Percentiles rank a stretch among this genome's conserved stretches.
These are phyloP conservation scores for Phenoliferia sp. DNA, from an alignment of 1,284 basidiomycete species.

Conservation along the genomic window DNA sequence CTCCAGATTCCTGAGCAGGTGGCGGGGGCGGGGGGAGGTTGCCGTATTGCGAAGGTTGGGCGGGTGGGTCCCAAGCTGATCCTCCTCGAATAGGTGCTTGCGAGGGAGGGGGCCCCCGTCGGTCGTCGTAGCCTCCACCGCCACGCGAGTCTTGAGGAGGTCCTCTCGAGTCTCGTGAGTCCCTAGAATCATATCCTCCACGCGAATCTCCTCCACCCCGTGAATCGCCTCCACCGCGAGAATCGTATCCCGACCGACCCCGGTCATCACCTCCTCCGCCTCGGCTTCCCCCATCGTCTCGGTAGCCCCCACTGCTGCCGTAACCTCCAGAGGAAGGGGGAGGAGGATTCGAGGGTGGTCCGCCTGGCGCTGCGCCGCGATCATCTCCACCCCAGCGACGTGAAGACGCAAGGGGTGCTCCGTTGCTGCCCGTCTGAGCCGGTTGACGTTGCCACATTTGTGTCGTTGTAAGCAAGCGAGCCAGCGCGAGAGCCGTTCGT, in stretches of 20 bases:
- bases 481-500: not conserved
- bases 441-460: constrained; percentile 24
- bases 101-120: constrained; percentile 13
- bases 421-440: constrained; percentile 31
- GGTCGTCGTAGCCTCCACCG: constrained; percentile 16
- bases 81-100: constrained; percentile 1
- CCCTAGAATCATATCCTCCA: constrained; percentile 13
- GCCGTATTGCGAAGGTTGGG: not conserved
- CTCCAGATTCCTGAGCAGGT: not conserved
- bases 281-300: constrained; percentile 2
- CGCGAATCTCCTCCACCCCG: constrained; percentile 1
- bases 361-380: constrained; percentile 8
- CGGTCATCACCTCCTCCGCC: constrained; percentile 28
- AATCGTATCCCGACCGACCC: constrained; percentile 9
- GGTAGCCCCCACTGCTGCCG: not conserved
- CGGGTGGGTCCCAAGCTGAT: not conserved
- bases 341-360: constrained; percentile 1
- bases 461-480: not conserved
- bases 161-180: not conserved
- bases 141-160: constrained; percentile 2
- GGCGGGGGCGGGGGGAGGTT: constrained; percentile 7
- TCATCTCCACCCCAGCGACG: constrained; percentile 31
- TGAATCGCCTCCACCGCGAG: constrained; percentile 13
- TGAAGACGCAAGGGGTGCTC: constrained; percentile 25
- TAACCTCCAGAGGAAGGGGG: constrained; percentile 3